phyloP scores from a whole-genome alignment of 177 flowering plant species.

The Tripterygium wilfordii region DNA sequence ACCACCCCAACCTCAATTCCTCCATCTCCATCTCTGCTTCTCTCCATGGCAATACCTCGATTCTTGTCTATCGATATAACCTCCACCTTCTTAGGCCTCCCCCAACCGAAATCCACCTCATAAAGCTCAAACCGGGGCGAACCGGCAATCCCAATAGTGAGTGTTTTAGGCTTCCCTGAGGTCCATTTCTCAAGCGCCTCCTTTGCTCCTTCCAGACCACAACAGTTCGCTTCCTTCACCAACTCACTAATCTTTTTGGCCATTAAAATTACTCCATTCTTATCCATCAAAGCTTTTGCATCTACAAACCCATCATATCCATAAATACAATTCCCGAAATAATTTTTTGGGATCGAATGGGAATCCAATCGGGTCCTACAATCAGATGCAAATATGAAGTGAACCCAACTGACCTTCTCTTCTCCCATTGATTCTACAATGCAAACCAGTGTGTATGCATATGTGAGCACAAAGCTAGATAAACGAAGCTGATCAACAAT shows the following conservation, averaged over 20 bases:
- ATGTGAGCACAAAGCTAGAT: conserved; percentile 10
- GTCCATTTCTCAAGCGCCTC: neutral
- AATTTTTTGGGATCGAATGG: conserved; percentile 5
- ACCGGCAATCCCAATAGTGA: conserved; percentile 10
- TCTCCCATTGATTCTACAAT: conserved; percentile 3
- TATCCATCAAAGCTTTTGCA: conserved; percentile 1
- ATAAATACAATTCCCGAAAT: conserved; percentile 12
- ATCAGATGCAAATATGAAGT: conserved; percentile 1
- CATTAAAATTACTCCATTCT: conserved; percentile 2
- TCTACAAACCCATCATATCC: neutral
- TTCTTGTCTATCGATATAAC: conserved; percentile 8
- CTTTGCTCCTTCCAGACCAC: neutral
- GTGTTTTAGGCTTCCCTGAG: too few relatives aligned
- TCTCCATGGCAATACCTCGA: conserved; percentile 11
- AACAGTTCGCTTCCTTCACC: neutral
- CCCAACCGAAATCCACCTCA: conserved; percentile 24
- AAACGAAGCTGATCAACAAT: neutral
- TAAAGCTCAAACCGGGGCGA: conserved; percentile 17
- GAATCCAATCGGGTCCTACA: conserved; percentile 14
- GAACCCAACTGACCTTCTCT: neutral
- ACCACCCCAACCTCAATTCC: conserved; percentile 18
- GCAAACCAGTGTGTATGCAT: conserved; percentile 9
- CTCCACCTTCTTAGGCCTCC: conserved; percentile 15
- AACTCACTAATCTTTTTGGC: neutral
- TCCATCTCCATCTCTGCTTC: conserved; percentile 15